A percentile compares a stretch with the other conserved stretches of the same genome.
Conservation (phyloP, 140 eudicot species). For the Cichorium intybus region DNA sequence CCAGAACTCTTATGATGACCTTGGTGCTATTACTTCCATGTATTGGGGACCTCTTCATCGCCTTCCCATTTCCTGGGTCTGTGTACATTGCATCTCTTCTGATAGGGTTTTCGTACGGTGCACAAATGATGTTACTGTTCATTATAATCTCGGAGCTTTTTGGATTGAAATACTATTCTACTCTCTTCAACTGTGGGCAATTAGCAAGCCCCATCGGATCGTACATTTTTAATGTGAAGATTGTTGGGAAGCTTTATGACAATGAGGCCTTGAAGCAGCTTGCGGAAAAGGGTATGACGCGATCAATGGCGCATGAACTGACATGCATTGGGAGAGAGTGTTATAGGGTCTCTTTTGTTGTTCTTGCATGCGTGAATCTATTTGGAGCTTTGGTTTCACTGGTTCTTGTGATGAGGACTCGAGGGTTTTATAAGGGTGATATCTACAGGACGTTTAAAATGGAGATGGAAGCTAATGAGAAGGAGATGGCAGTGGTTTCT, state of each 20-base stretch:
- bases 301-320: no score
- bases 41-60: constrained; percentile 37
- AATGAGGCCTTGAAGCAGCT: constrained; percentile 53
- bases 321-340: no score
- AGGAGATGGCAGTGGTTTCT: no score
- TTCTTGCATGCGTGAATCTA: no score
- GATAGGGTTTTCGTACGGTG: constrained; percentile 57
- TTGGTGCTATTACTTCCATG: constrained; percentile 38
- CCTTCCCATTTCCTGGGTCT: constrained; percentile 45
- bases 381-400: no score
- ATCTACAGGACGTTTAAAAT: no score
- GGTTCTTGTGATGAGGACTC: no score
- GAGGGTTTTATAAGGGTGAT: no score
- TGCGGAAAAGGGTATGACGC: constrained; percentile 21
- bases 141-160: constrained; percentile 56
- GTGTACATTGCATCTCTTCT: constrained; percentile 44
- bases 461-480: no score
- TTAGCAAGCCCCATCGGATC: constrained; percentile 63
- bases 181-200: constrained; percentile 56
- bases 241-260: constrained; percentile 46
- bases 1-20: constrained; percentile 40
- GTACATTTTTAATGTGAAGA: constrained; percentile 41
- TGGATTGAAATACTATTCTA: constrained; percentile 53
- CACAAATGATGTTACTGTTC: constrained; percentile 42
- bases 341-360: no score